Conservation (phyloP, 768 basidiomycete genomes). For the Lactarius trivialis region DNA sequence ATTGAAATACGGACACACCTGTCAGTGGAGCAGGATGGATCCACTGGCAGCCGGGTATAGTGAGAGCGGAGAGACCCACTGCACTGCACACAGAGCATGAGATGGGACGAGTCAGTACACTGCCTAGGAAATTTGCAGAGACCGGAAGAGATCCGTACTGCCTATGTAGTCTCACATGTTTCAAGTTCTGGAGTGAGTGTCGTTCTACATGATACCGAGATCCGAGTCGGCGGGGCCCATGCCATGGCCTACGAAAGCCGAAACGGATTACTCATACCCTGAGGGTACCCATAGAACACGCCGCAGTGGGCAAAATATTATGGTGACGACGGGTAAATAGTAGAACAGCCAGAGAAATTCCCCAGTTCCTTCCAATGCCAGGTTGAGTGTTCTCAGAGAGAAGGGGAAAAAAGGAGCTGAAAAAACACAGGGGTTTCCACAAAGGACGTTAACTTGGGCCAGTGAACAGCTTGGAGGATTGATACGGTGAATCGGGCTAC, state of each 20-base stretch:
- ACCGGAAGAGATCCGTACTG: slow-evolving; percentile 17
- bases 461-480: no score
- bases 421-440: neutral
- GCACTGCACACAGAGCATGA: slow-evolving; percentile 7
- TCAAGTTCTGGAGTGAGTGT: neutral
- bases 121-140: neutral
- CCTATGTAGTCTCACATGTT: slow-evolving; percentile 18
- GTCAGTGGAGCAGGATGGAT: slow-evolving; percentile 14
- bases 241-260: neutral
- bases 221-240: no score
- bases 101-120: neutral
- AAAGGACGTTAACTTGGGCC: no score
- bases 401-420: neutral
- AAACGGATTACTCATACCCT: slow-evolving; percentile 13
- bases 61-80: slow-evolving; percentile 20
- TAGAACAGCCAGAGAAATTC: neutral
- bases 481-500: no score
- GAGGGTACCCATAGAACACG: slow-evolving; percentile 16
- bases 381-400: neutral
- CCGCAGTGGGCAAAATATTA: slow-evolving; percentile 8
- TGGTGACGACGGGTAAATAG: neutral
- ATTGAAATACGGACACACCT: neutral
- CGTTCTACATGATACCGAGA: neutral
- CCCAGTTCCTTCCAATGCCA: slow-evolving; percentile 11
- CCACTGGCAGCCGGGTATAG: slow-evolving; percentile 10